Conservation (phyloP, 495 filamentous ascomycete species). For the Neurospora tetrasperma region DNA sequence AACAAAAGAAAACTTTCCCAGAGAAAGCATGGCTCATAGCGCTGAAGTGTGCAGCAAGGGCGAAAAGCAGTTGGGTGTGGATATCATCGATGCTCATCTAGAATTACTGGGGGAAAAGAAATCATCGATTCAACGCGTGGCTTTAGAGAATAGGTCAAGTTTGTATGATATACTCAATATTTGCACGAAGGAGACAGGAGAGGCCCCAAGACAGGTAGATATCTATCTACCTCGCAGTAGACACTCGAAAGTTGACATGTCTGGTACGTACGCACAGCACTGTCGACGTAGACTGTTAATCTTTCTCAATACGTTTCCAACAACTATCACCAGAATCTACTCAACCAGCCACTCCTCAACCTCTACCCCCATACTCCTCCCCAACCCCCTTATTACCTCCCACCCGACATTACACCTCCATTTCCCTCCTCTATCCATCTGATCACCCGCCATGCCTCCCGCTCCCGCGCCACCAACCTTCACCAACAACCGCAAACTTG, state of each 20-base stretch:
- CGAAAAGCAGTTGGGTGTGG: background rate
- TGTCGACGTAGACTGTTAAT: background rate
- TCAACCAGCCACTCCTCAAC: slow-evolving; percentile 62
- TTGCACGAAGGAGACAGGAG: background rate
- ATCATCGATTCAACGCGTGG: too few relatives aligned
- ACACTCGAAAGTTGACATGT: background rate
- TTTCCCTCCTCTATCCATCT: slow-evolving; percentile 53
- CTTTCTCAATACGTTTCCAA: background rate
- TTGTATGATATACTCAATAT: background rate
- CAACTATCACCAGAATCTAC: slow-evolving; percentile 10
- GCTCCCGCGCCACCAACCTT: slow-evolving; percentile 32
- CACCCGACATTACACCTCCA: slow-evolving; percentile 69
- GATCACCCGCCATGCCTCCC: slow-evolving; percentile 33
- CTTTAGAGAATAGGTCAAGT: too few relatives aligned
- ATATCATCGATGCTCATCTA: background rate
- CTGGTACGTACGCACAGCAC: background rate
- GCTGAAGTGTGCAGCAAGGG: background rate
- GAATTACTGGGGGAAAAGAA: background rate
- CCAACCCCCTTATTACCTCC: slow-evolving; percentile 57
- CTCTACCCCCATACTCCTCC: slow-evolving; percentile 60
- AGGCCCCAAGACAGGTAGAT: background rate
- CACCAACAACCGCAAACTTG: slow-evolving; percentile 64
- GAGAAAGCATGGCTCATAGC: background rate
- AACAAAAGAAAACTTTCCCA: background rate
- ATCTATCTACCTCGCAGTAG: background rate